Base-by-base conservation (phyloP, 768 basidiomycete genomes). In the Tremella fuciformis region DNA sequence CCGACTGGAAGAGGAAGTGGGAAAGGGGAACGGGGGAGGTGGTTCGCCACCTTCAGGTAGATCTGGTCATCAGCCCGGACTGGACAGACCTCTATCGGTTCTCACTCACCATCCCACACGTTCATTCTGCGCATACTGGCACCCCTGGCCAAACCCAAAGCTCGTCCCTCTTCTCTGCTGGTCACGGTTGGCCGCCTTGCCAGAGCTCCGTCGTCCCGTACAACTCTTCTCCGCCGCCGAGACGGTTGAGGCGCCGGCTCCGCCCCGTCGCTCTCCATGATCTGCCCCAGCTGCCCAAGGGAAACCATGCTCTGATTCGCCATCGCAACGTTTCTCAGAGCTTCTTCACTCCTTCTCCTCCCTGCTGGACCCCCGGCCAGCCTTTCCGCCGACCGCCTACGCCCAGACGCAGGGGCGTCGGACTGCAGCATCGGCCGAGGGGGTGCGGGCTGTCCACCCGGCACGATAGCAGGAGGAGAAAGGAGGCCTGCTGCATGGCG, bases 91-190 rank as follows among this genome's bases (percentile, higher is more conserved):
- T 4, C 42, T 18, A 4, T 46, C 6, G 44, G 52, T n/a, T 3
- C 51, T 34, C 8, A 66, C 71, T 54, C 46, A 73, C 69, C 67
- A 57, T 74, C 72, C 72, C 72, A 74, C 1, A 74, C 65, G 53
- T 71, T 74, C 7, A 67, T 40, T 38, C 72, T 57, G 25, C 72
- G 57, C 72, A 74, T 74, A 61, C 69, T 71, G 1, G 72, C 72
- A n/a, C 72, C 69, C 53, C 72, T 69, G 18, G 69, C 69, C 38
- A 74, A 26, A 16, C 69, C 72, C 11, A 70, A 24, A 0, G 69
- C 69, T 53, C 62, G 41, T 4, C 72, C 72, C 47, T 74, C 72
- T 50, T 74, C 69, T 50, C 69, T 58, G 3, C 61, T 63, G 41
- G 62, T 57, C 0, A 71, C 72, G 7, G 65, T 69, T 11, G 58